phyloP scores from a whole-genome alignment of 352 stramenopile species.

The Pythium monospermum region DNA sequence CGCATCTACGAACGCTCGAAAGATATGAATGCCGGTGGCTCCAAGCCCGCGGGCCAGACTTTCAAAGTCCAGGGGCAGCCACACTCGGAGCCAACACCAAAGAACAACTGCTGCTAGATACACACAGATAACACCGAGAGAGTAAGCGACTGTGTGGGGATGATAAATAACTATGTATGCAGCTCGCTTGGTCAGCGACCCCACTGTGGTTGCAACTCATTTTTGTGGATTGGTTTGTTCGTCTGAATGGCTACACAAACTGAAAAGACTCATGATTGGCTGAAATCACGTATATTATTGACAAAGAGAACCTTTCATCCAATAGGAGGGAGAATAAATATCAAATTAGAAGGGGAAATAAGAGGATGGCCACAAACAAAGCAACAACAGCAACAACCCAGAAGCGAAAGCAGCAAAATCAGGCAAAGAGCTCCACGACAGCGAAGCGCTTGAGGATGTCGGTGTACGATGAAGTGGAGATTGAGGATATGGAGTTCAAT shows the following conservation, averaged over 20 bases:
- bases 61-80: conserved; percentile 33
- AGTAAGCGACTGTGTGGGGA: too few species aligned
- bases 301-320: neutral
- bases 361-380: conserved; percentile 1
- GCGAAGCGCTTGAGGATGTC: conserved; percentile 37
- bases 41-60: conserved; percentile 36
- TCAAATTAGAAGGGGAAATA: neutral
- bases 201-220: too few species aligned
- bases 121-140: too few species aligned
- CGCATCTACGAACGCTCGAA: conserved; percentile 69
- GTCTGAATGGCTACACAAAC: conserved; percentile 2
- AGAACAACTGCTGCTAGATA: conserved; percentile 34
- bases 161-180: too few species aligned
- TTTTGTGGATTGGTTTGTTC: neutral
- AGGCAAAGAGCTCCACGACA: too few species aligned
- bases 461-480: conserved; percentile 98
- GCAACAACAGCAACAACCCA: too few species aligned
- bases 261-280: neutral
- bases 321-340: too few species aligned
- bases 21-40: conserved; percentile 40
- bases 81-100: conserved; percentile 5
- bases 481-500: conserved; percentile 98
- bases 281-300: neutral
- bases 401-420: neutral
- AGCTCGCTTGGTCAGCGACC: too few species aligned